phyloP scores from a whole-genome alignment of 78 protist species.

The Isochrysis galbana region DNA sequence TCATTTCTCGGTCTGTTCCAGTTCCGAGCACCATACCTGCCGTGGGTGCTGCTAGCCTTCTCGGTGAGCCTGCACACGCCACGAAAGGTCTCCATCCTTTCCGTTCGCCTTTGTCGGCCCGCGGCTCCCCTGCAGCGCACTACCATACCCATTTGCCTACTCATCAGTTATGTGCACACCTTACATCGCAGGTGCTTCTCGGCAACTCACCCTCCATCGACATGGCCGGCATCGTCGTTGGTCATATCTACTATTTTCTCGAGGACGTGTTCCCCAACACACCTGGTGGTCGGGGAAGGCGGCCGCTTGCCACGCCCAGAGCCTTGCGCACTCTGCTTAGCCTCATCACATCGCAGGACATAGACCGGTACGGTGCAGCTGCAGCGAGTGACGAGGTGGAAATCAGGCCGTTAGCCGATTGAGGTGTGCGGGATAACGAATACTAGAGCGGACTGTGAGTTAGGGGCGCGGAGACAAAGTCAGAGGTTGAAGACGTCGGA shows the following conservation, averaged over 20 bases:
- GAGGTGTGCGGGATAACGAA: too few species aligned
- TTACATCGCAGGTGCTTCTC: slow-evolving; percentile 33
- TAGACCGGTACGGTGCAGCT: neutral
- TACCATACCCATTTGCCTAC: too few species aligned
- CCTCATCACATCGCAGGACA: neutral
- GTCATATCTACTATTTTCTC: slow-evolving; percentile 68
- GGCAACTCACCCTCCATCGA: slow-evolving; percentile 56
- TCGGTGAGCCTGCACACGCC: too few species aligned
- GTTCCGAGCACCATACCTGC: slow-evolving; percentile 66
- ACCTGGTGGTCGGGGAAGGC: neutral
- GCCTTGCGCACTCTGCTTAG: neutral
- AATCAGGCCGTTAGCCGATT: too few species aligned
- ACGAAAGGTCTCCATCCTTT: too few species aligned
- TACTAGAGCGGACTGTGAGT: too few species aligned
- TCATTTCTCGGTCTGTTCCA: slow-evolving; percentile 58
- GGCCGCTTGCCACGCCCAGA: neutral
- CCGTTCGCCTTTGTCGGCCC: too few species aligned
- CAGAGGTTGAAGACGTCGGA: too few species aligned
- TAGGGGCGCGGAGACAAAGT: too few species aligned
- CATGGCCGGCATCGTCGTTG: slow-evolving; percentile 62
- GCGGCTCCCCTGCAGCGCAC: too few species aligned
- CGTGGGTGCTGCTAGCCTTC: slow-evolving; percentile 62
- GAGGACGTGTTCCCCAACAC: slow-evolving; percentile 36
- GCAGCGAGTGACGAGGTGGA: too few species aligned
- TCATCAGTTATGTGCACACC: too few species aligned